These are phyloP conservation scores for Ogataea chonburiensis DNA, from an alignment of 805 yeast genomes.

Conservation along the genomic window DNA sequence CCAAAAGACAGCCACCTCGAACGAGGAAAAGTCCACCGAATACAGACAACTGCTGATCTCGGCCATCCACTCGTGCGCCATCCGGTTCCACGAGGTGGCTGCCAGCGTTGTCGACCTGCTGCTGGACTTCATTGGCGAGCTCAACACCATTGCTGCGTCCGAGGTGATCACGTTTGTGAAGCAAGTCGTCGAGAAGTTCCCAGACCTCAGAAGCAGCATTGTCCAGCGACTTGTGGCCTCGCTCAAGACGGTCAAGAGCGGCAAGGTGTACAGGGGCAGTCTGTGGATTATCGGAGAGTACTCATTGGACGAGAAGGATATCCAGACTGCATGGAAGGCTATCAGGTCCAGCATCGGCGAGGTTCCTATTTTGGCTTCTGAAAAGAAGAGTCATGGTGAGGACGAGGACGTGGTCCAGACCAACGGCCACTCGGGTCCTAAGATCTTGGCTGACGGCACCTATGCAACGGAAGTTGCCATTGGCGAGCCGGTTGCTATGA, in stretches of 20 bases:
- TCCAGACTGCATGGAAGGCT: constrained; percentile 83
- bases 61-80: constrained; percentile 86
- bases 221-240: constrained; percentile 60
- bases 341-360: constrained; percentile 85
- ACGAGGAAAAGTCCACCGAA: constrained; percentile 79
- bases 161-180: constrained; percentile 91
- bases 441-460: constrained; percentile 96
- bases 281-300: constrained; percentile 97
- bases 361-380: constrained; percentile 81
- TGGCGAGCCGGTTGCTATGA: constrained; percentile 41
- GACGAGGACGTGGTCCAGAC: constrained; percentile 29
- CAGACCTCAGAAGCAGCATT: constrained; percentile 67
- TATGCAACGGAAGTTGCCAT: constrained; percentile 92
- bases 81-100: constrained; percentile 86
- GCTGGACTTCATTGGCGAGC: constrained; percentile 80
- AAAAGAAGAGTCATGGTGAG: constrained; percentile 41
- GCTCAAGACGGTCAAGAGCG: constrained; percentile 70
- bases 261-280: constrained; percentile 90
- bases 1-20: constrained; percentile 63
- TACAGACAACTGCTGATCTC: constrained; percentile 86
- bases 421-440: constrained; percentile 57
- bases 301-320: constrained; percentile 63
- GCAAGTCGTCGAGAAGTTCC: constrained; percentile 91
- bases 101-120: constrained; percentile 85
- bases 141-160: constrained; percentile 80